Evolutionary conservation across 2,329 filamentous ascomycete species (phyloP).

Genomic region (Fusarium solani-melongenae): DNA sequence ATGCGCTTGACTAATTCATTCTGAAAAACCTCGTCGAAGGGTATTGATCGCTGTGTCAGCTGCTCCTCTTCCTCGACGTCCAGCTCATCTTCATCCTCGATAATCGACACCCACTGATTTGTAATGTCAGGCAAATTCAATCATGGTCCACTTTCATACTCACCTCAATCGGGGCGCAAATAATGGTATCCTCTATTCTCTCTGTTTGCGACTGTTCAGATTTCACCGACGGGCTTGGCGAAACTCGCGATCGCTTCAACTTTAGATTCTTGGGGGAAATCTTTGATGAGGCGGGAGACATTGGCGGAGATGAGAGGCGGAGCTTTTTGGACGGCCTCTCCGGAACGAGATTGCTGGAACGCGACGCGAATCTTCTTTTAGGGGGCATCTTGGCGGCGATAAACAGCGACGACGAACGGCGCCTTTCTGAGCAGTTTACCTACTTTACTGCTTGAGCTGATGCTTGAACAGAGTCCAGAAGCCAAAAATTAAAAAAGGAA

Average conservation of each 20-base stretch:
- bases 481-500: not conserved
- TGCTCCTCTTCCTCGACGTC: not conserved
- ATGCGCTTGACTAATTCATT: not conserved
- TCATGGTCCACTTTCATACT: not conserved
- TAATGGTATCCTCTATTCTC: not conserved
- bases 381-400: not conserved
- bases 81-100: not conserved
- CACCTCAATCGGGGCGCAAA: not conserved
- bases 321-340: not conserved
- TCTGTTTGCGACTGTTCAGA: not conserved
- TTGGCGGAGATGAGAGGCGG: not conserved
- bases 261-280: not conserved
- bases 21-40: not conserved
- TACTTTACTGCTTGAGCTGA: not conserved
- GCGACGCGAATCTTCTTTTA: not conserved
- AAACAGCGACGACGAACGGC: not conserved
- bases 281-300: not conserved
- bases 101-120: not conserved
- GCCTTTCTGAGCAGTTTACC: not conserved
- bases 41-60: not conserved
- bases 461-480: not conserved
- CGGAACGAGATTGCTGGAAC: not conserved
- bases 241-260: not conserved
- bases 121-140: not conserved
- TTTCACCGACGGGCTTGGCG: not conserved